Percentiles rank a stretch among this genome's conserved stretches.
Conservation (phyloP, 352 stramenopile genomes). For the Globisporangium takayamanum region DNA sequence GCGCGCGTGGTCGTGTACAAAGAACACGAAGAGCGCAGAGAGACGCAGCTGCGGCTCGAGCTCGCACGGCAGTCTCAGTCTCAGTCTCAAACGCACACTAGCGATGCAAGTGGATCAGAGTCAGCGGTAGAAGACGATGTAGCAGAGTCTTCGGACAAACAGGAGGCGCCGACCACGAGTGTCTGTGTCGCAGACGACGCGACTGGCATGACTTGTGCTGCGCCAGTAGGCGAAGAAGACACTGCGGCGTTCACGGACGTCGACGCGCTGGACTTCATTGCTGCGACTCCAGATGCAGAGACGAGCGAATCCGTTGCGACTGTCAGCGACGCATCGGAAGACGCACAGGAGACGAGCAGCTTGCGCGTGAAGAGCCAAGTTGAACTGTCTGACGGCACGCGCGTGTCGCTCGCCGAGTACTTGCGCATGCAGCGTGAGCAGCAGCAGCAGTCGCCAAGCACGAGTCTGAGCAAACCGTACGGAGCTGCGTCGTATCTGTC, state of each 20-base stretch:
- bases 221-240: background rate
- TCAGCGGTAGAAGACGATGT: no score
- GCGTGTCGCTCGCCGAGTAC: slow-evolving; percentile 53
- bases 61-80: slow-evolving; percentile 37
- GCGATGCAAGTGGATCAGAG: background rate
- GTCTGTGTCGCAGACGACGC: slow-evolving; percentile 10
- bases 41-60: slow-evolving; percentile 47
- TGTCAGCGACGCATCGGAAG: no score
- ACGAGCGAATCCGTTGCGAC: no score
- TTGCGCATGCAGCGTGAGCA: slow-evolving; percentile 37
- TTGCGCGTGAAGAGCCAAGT: slow-evolving; percentile 38
- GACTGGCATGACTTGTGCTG: slow-evolving; percentile 8
- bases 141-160: no score
- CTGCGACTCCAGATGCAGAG: no score
- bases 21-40: slow-evolving; percentile 53
- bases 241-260: slow-evolving; percentile 25
- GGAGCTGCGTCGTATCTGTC: no score
- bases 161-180: no score
- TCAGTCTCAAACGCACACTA: background rate
- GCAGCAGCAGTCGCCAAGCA: background rate
- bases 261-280: slow-evolving; percentile 5
- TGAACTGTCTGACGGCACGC: slow-evolving; percentile 53
- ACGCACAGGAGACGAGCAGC: slow-evolving; percentile 1
- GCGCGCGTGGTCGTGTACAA: slow-evolving; percentile 58
- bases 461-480: background rate